Evolutionary conservation across 2,329 filamentous ascomycete genomes (phyloP).

Genomic region (Elsinoe necatrix): DNA sequence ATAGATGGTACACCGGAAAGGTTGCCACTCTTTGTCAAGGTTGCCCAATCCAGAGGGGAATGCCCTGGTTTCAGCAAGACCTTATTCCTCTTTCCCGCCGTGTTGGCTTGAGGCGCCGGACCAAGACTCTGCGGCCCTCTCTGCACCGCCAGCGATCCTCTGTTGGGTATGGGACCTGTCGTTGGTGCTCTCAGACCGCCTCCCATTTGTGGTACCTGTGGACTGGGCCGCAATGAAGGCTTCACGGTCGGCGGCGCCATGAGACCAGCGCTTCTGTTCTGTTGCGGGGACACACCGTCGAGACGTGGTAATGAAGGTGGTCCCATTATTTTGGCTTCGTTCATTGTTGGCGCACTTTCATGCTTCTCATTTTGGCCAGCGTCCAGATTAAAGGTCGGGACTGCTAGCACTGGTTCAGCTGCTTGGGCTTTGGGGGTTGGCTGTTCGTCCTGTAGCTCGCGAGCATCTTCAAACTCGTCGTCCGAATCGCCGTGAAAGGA

Average conservation of each 20-base stretch:
- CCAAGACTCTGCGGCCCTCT: slow-evolving; percentile 25
- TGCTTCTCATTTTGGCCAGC: not conserved
- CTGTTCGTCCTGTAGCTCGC: slow-evolving; percentile 18
- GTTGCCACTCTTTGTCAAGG: slow-evolving; percentile 57
- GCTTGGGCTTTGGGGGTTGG: slow-evolving; percentile 27
- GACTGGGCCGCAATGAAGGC: slow-evolving; percentile 13
- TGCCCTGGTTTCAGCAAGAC: slow-evolving; percentile 82
- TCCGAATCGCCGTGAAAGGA: not conserved
- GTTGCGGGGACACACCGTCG: slow-evolving; percentile 24
- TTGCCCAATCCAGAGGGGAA: slow-evolving; percentile 93
- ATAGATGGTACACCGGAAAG: slow-evolving; percentile 44
- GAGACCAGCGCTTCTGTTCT: slow-evolving; percentile 19
- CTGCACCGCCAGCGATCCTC: slow-evolving; percentile 32
- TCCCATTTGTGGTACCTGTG: slow-evolving; percentile 14
- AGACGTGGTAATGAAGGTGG: slow-evolving; percentile 24
- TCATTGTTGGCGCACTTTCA: not conserved
- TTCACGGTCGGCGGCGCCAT: slow-evolving; percentile 24
- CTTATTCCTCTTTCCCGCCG: slow-evolving; percentile 47
- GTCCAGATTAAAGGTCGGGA: slow-evolving; percentile 20
- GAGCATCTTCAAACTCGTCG: slow-evolving; percentile 11
- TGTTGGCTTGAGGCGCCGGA: slow-evolving; percentile 28
- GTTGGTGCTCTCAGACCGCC: slow-evolving; percentile 33
- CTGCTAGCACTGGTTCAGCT: slow-evolving; percentile 15
- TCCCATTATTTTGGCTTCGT: slow-evolving; percentile 4
- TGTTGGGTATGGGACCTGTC: slow-evolving; percentile 42